Conservation (phyloP, 2,329 filamentous ascomycete species). For the Hypoxylon sp. region DNA sequence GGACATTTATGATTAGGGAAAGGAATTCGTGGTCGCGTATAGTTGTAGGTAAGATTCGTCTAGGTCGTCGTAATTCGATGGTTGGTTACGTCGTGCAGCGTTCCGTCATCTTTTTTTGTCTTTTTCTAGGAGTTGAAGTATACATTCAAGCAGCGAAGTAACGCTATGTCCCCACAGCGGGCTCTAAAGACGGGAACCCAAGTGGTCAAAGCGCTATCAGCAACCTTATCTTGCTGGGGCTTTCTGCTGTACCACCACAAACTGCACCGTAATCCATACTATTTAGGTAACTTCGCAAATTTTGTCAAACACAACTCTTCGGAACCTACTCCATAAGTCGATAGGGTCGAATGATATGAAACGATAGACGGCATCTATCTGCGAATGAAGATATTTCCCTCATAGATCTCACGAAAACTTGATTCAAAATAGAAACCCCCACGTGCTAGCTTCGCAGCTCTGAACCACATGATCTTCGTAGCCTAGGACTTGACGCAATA, state of each 20-base stretch:
- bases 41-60: slow-evolving; percentile 16
- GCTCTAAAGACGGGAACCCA: neutral
- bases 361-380: neutral
- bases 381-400: slow-evolving; percentile 12
- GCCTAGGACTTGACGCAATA: slow-evolving; percentile 28
- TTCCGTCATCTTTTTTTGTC: slow-evolving; percentile 37
- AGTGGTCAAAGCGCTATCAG: slow-evolving; percentile 33
- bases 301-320: slow-evolving; percentile 2
- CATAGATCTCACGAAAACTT: slow-evolving; percentile 6
- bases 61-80: slow-evolving; percentile 27
- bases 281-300: slow-evolving; percentile 14
- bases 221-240: neutral
- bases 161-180: slow-evolving; percentile 25
- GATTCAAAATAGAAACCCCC: slow-evolving; percentile 6
- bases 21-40: slow-evolving; percentile 18
- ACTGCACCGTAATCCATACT: slow-evolving; percentile 3
- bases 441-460: slow-evolving; percentile 16
- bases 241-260: slow-evolving; percentile 11
- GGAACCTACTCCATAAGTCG: slow-evolving; percentile 1
- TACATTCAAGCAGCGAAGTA: no score
- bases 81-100: slow-evolving; percentile 12
- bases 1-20: slow-evolving; percentile 25
- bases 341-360: neutral
- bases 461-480: slow-evolving; percentile 30
- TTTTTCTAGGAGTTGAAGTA: slow-evolving; percentile 13